Conservation (phyloP, 2,329 filamentous ascomycete genomes). For the Aspergillus proliferans region DNA sequence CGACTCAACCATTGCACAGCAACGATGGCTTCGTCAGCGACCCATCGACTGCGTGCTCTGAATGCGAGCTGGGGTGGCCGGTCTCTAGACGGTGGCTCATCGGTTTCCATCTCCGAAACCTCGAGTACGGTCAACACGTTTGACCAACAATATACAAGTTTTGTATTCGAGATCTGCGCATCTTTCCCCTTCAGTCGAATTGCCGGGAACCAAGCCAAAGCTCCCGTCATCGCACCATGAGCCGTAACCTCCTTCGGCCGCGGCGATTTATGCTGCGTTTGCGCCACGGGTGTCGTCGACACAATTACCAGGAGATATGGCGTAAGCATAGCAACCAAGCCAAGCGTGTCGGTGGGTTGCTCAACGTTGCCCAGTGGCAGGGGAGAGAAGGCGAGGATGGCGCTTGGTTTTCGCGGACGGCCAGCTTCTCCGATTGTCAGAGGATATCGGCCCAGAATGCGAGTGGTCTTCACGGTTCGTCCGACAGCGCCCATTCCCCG, state of each 20-base stretch:
- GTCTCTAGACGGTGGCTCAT: constrained; percentile 59
- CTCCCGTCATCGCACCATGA: constrained; percentile 88
- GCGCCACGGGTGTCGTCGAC: constrained; percentile 90
- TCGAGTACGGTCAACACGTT: constrained; percentile 94
- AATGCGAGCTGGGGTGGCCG: constrained; percentile 76
- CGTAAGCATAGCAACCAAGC: constrained; percentile 88
- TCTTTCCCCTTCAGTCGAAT: constrained; percentile 81
- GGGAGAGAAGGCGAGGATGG: constrained; percentile 84
- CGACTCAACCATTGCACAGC: constrained; percentile 94
- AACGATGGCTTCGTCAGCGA: constrained; percentile 89
- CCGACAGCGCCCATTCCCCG: constrained; percentile 82
- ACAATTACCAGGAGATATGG: constrained; percentile 95
- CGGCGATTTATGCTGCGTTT: constrained; percentile 91
- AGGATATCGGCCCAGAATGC: constrained; percentile 88
- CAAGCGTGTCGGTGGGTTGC: constrained; percentile 77
- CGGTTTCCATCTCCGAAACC: constrained; percentile 62
- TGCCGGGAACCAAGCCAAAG: constrained; percentile 93
- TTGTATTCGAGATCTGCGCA: constrained; percentile 61
- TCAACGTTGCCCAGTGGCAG: constrained; percentile 92
- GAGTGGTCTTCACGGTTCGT: constrained; percentile 77
- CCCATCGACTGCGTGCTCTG: constrained; percentile 78
- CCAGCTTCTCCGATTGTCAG: constrained; percentile 55
- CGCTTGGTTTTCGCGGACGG: constrained; percentile 79
- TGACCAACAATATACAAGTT: constrained; percentile 97
- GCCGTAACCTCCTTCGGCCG: constrained; percentile 85